Evolutionary conservation across 495 filamentous ascomycete species (phyloP).

Genomic region (Aspergillus taichungensis): DNA sequence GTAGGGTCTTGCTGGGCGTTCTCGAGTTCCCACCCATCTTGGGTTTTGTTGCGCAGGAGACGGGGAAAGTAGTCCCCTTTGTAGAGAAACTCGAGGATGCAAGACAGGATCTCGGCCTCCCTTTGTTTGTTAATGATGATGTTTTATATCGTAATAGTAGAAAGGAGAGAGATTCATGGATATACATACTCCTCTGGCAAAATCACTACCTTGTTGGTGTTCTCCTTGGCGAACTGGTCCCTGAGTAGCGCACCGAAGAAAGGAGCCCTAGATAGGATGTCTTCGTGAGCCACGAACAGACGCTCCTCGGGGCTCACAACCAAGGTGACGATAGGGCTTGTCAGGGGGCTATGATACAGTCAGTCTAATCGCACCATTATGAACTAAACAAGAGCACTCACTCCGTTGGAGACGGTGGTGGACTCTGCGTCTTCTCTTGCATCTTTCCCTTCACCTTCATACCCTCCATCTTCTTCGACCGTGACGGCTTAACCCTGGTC

Average conservation of each 20-base stretch:
- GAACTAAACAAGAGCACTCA: not conserved
- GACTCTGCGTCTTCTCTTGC: constrained; percentile 53
- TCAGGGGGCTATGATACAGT: constrained; percentile 35
- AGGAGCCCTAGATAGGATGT: constrained; percentile 51
- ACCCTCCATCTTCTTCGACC: constrained; percentile 63
- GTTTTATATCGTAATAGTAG: not conserved
- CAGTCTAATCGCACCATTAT: constrained; percentile 9
- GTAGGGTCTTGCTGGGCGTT: constrained; percentile 36
- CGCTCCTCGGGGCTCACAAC: constrained; percentile 71
- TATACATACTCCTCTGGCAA: constrained; percentile 49
- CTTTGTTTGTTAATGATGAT: constrained; percentile 12
- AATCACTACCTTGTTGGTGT: constrained; percentile 46
- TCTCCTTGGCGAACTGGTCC: constrained; percentile 49
- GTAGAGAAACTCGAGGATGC: constrained; percentile 61
- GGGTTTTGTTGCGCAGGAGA: constrained; percentile 39
- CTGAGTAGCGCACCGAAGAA: constrained; percentile 47
- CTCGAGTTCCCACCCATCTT: constrained; percentile 61
- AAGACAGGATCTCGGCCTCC: constrained; percentile 58
- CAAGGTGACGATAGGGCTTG: constrained; percentile 76
- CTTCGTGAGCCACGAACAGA: constrained; percentile 66
- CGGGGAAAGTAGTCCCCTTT: constrained; percentile 62
- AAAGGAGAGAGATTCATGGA: not conserved
- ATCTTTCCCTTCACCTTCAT: constrained; percentile 59
- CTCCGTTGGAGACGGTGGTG: constrained; percentile 17
- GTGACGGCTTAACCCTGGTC: constrained; percentile 38